These are phyloP conservation scores for Termitomyces sp. DNA, from an alignment of 1,284 basidiomycete species.

Conservation along the genomic window DNA sequence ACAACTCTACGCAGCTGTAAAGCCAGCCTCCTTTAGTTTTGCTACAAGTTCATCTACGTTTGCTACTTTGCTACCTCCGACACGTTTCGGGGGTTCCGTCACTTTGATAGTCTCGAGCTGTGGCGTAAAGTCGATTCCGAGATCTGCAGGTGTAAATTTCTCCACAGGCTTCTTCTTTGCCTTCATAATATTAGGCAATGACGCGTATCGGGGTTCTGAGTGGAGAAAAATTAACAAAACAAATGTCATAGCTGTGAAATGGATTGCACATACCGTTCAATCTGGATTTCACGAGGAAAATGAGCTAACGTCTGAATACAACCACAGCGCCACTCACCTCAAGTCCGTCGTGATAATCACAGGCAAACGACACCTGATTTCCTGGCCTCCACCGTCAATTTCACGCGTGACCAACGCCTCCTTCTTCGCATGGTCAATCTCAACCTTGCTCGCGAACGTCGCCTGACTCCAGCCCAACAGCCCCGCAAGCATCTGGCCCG, in stretches of 20 bases:
- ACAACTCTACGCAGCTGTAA: constrained; percentile 44
- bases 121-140: constrained; percentile 80
- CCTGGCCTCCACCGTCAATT: constrained; percentile 92
- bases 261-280: constrained; percentile 46
- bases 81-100: constrained; percentile 85
- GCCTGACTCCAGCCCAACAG: constrained; percentile 92
- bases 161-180: constrained; percentile 98
- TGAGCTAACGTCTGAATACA: background rate
- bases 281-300: constrained; percentile 27
- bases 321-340: constrained; percentile 48
- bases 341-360: constrained; percentile 92
- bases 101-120: constrained; percentile 87
- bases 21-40: constrained; percentile 89
- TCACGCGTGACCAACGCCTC: constrained; percentile 80
- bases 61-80: constrained; percentile 89
- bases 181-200: constrained; percentile 95
- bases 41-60: constrained; percentile 87
- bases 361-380: constrained; percentile 78
- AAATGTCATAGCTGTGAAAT: background rate
- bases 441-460: constrained; percentile 90
- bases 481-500: constrained; percentile 96
- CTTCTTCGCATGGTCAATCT: constrained; percentile 66
- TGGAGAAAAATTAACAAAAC: background rate
- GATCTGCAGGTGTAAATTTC: constrained; percentile 76
- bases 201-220: constrained; percentile 87